Evolutionary conservation across 2,329 filamentous ascomycete species (phyloP), one percentile per base, ranked within the genome.

Genomic region (Diaporthe ampelina): DNA sequence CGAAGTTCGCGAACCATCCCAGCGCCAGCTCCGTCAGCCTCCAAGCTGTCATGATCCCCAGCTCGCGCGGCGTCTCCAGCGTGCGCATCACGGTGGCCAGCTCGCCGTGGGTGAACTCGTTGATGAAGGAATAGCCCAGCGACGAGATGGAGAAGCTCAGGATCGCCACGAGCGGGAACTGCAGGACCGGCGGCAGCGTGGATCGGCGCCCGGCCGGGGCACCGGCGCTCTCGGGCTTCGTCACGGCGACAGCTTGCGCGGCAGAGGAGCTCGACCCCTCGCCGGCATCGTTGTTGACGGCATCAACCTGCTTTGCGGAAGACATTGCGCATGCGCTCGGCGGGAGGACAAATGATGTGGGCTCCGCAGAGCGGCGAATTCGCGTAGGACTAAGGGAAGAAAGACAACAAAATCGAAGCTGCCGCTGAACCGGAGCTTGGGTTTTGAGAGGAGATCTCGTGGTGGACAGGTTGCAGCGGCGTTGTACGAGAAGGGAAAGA

Each of bases 1-100:
- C 94, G 81, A 93, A 94, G 76, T 91, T 88, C 57, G 91, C 86
- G 78, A 89, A 90, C 94, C 95, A 98, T 61, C 90, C 92, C 61
- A 95, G 80, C 32, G 87, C 90, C 70, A 97, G 86, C 81, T 95
- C 92, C 61, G 91, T 91, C 89, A 88, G 80, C 81, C 86, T 87
- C 89, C 89, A 91, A 17, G 83, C 85, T 1, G 85, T 83, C 76
- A 91, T 78, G 43, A 86, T 85, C 8, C 83, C 86, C 37, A 94
- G 87, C 81, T 94, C 91, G 80, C 85, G 83, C 86, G 90, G 91
- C 70, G 88, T 88, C 68, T 92, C 90, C 75, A 91, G 83, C 73
- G 88, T 88, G 79, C 91, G 90, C 81, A 91, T 93, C 74, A 96
- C 88, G 35, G 85, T 84, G 1, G 91, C 91, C 54, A 97, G 85